Evolutionary conservation across 805 yeast genomes (phyloP), one percentile per base, ranked within the genome.

Genomic region (Yueomyces sp.): DNA sequence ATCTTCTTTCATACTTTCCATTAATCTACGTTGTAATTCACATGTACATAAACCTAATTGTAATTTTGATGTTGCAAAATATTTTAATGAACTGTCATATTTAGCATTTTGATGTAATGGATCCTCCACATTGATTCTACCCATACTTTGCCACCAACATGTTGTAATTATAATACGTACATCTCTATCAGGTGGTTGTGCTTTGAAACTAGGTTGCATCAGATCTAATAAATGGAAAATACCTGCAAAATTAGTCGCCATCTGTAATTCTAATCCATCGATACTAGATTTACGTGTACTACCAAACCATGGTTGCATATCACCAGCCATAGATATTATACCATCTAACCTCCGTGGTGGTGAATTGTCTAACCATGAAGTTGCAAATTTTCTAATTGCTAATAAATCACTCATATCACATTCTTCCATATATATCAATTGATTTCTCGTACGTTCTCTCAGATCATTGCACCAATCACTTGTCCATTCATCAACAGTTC

Each of bases 291-390:
- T 74, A 45, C 96, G 74, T 28, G 46, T 44, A 9, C 58, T 56
- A 2, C 57, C 43, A 26, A 83, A 79, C 40, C 76, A 69, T 0
- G 98, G 97, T 44, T 79, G 66, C 47, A 79, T 69, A 43, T 85
- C 88, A 5, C 85, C 88, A 2, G 96, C 96, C 64, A 87, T 78
- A 55, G 95, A 84, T 1, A 92, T 62, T 30, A 92, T 74, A 45
- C 94, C 94, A 62, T 92, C 99, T 39, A 92, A 67, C 44, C 99
- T 65, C 53, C 99, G 72, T 8, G 96, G 92, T 3, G 96, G 94
- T 32, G 78, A 67, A 55, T 84, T 87, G 60, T 92, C 94, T 46
- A 92, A 69, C 97, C 97, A 92, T 47, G 72, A 78, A 2, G 97
- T 88, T 30, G 96, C 96, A 67, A 92, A 92, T 56, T 79, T 78